These are phyloP conservation scores for Rosa hybrid DNA, from an alignment of 331 rosid species.

Conservation along the genomic window DNA sequence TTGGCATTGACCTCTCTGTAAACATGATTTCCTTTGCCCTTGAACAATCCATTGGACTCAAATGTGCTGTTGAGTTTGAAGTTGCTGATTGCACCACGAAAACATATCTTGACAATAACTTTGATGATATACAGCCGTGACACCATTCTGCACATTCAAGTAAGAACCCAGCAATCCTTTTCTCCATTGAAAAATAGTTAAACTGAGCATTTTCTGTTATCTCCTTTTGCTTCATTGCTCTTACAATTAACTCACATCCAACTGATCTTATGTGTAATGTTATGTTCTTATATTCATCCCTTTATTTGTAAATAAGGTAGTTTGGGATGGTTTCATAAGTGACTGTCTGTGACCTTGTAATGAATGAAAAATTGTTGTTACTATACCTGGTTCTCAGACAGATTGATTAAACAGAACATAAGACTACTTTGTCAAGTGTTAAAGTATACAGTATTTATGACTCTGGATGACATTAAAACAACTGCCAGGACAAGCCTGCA, in stretches of 20 bases:
- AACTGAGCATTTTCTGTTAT: no score
- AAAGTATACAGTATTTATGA: neutral
- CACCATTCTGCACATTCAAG: slow-evolving; percentile 82
- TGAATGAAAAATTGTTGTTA: neutral
- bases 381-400: neutral
- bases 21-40: slow-evolving; percentile 93
- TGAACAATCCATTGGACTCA: slow-evolving; percentile 80
- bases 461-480: slow-evolving; percentile 4
- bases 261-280: no score
- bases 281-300: no score
- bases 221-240: no score
- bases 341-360: neutral
- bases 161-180: slow-evolving; percentile 32
- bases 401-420: neutral
- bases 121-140: slow-evolving; percentile 87
- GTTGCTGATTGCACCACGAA: slow-evolving; percentile 88
- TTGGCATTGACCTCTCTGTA: slow-evolving; percentile 85
- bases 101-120: slow-evolving; percentile 57
- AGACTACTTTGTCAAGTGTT: neutral
- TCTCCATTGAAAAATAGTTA: no score
- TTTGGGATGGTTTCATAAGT: no score
- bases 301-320: no score
- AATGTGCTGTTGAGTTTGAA: slow-evolving; percentile 77
- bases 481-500: slow-evolving; percentile 74
- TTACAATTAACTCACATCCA: no score